Conservation (phyloP, 192 early-diverging fungal genomes). For the Coemansia sp. region DNA sequence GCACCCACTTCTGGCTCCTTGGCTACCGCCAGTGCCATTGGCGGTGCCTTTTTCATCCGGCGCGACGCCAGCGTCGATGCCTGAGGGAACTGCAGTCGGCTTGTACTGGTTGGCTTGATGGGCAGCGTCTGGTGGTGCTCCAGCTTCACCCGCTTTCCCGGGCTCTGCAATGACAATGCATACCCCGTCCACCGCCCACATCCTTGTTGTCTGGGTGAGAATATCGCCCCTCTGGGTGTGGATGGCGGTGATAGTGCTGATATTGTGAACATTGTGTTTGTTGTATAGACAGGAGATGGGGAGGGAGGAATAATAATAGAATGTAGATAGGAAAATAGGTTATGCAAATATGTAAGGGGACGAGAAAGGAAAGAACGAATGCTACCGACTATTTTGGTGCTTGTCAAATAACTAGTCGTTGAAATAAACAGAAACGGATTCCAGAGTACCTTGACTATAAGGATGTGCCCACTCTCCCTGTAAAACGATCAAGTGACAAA, state of each 20-base stretch:
- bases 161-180: slow-evolving; percentile 23
- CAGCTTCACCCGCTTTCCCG: slow-evolving; percentile 28
- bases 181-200: slow-evolving; percentile 22
- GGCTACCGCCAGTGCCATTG: slow-evolving; percentile 13
- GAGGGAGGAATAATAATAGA: neutral
- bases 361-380: neutral
- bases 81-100: neutral
- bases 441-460: neutral
- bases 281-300: too few species aligned
- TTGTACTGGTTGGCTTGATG: neutral
- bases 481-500: slow-evolving; percentile 1
- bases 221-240: slow-evolving; percentile 35
- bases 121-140: slow-evolving; percentile 7
- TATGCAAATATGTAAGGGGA: neutral
- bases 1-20: neutral
- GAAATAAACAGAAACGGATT: neutral
- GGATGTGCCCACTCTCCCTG: too few species aligned
- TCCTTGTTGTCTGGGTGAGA: slow-evolving; percentile 25
- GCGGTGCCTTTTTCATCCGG: slow-evolving; percentile 20
- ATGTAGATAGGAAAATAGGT: neutral
- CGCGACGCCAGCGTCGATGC: slow-evolving; percentile 29
- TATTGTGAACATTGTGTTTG: slow-evolving; percentile 26
- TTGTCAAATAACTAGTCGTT: neutral
- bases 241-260: slow-evolving; percentile 34
- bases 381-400: neutral